Evolutionary conservation across 2,329 filamentous ascomycete species (phyloP), one percentile per base, ranked within the genome.

Genomic region (Aspergillus fischeri): DNA sequence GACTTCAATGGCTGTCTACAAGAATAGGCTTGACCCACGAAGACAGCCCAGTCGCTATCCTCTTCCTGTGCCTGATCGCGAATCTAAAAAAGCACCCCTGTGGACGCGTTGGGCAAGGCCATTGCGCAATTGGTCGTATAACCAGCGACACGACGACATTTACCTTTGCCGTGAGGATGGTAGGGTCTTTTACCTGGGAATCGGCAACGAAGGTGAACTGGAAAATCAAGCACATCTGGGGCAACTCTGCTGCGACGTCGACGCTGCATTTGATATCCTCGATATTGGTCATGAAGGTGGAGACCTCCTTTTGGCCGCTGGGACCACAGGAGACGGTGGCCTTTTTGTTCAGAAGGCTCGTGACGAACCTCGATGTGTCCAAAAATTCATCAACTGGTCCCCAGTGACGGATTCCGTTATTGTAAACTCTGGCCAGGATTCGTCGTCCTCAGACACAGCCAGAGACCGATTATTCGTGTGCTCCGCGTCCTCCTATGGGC

Each of bases 121-220:
- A 1, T 82, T 85, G 58, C 86, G 93, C 7, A 82, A 86, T 25
- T 81, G 81, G 58, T 75, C 78, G 11, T 88, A 87, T 63, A 83
- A 83, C 53, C 77, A 82, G 54, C 81, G 78, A 20, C 85, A 86
- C 38, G 94, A 97, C 67, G 86, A 88, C 58, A 86, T 97, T 51
- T 96, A 94, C 68, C 78, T 99, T 17, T 90, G 89, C 10, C 86
- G 92, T 54, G 93, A 97, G 74, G 93, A 97, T 69, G 94, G 94
- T 3, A 78, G 87, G 51, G 81, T 97, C 9, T 83, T 87, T 54
- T 90, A 88, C 62, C 74, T 93, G 4, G 86, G 91, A 63, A 85
- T 91, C 57, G 83, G 84, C 47, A 80, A 81, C 32, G 71, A 78
- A 51, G 73, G 74, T 5, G 78, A 82, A 80, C 71, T 87, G 53